Evolutionary conservation across 2,329 filamentous ascomycete species (phyloP), one percentile per base, ranked within the genome.

Genomic region (Cyphellophora attinorum): DNA sequence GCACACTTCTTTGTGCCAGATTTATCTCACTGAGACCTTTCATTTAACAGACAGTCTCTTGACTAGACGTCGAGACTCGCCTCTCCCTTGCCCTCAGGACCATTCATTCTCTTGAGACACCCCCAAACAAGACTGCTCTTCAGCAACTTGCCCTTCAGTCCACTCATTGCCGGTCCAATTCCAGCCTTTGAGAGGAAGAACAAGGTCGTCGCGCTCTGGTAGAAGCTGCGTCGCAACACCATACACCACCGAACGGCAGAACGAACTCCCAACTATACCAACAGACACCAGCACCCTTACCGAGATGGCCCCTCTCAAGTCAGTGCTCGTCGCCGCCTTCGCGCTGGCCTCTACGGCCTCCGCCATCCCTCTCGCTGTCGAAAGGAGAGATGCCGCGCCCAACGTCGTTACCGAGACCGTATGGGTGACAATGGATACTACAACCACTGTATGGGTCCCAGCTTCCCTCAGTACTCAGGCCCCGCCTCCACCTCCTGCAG

Each of bases 231-330:
- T 25, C 21, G 21, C 21, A 25, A 25, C n/a, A 8, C 8, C 21
- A 25, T 25, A 25, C 21, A 25, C 21, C 8, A 8, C n/a, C 21
- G n/a, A 8, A 25, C 21, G n/a, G n/a, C 21, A 14, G 14, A 15
- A 29, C 18, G 12, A 38, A 30, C 17, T 11, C 30, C 15, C 13
- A 27, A 38, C 12, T n/a, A n/a, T n/a, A n/a, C n/a, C n/a, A n/a
- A n/a, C n/a, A n/a, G n/a, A n/a, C n/a, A n/a, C n/a, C n/a, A n/a
- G n/a, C n/a, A n/a, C n/a, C n/a, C n/a, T n/a, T n/a, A n/a, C n/a
- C 33, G 31, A 35, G 42, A 49, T 49, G 47, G 37, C 41, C 33
- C 31, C 37, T 23, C 30, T 49, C 37, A 49, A 39, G 35, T 43
- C 44, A 38, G 34, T 47, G 25, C n/a, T 43, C 33, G 16, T 49